A percentile compares a stretch with the other conserved stretches of the same genome.
These are phyloP conservation scores for Aspergillus sp. DNA, from an alignment of 2,329 filamentous ascomycete genomes.

Conservation along the genomic window DNA sequence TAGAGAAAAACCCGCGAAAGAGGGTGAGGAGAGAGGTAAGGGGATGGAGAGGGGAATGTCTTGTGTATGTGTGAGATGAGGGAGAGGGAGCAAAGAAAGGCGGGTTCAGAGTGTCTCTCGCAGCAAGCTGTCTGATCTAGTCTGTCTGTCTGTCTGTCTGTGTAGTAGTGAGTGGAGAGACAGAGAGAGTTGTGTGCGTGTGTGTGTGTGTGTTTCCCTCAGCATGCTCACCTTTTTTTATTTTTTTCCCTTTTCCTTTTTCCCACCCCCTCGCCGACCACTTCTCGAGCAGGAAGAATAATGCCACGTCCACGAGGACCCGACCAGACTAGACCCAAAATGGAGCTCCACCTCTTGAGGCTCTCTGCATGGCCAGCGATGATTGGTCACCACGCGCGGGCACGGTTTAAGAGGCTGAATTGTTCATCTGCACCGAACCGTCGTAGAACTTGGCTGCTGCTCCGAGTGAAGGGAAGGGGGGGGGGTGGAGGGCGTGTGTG, in stretches of 20 bases:
- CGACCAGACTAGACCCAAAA: constrained; percentile 20
- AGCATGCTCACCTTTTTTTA: background rate
- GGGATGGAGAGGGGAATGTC: background rate
- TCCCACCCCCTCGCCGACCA: background rate
- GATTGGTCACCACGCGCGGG: constrained; percentile 20
- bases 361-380: constrained; percentile 17
- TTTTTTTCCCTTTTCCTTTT: background rate
- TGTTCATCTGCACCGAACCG: constrained; percentile 25
- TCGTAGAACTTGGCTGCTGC: constrained; percentile 21
- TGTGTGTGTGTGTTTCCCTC: no score
- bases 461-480: background rate
- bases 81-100: background rate
- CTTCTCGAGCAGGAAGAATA: constrained; percentile 12
- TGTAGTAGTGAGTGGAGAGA: no score
- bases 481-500: background rate
- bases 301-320: constrained; percentile 23
- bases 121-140: no score
- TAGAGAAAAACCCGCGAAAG: background rate
- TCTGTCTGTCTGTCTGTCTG: background rate
- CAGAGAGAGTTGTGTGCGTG: no score
- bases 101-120: no score
- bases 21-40: background rate
- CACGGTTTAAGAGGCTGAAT: constrained; percentile 26
- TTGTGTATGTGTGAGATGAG: background rate
- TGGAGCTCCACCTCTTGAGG: constrained; percentile 19